Base-by-base conservation (phyloP, 2,329 filamentous ascomycete genomes). In the Colletotrichum godetiae region DNA sequence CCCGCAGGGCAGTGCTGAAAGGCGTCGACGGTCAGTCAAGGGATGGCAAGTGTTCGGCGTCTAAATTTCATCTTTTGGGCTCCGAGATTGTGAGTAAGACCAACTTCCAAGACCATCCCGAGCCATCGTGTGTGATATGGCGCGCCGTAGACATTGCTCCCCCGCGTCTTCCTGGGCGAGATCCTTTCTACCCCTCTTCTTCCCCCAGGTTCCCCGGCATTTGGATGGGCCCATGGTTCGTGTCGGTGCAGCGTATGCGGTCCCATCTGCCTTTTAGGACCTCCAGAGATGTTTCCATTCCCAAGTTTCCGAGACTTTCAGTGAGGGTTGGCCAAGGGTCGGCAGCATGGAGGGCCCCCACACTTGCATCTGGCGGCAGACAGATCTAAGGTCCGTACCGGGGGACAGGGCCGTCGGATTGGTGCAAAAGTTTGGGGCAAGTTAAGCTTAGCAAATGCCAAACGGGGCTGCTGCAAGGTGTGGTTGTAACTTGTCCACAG, bases 281-380 rank as follows among this genome's bases (percentile, higher is more conserved):
- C 27, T 65, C 46, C 65, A 13, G 31, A 55, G n/a, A 27, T 64
- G 55, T 52, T 58, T 64, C 58, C 46, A 59, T 69, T 64, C 46
- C 55, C 66, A 55, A 42, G 11, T 19, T 31, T 33, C 27, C 42
- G 57, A 68, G 46, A 31, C 58, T 31, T 58, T 52, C 11, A 33
- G 42, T 31, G 29, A 73, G 46, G 55, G 60, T 58, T 65, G 59
- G 66, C 70, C 31, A 60, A 63, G 27, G 35, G 35, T 63, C 64
- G 67, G 58, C 53, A 35, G 52, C 60, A 68, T 62, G 58, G 67
- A 27, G 56, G 22, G 60, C 61, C 71, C 70, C 71, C 71, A 73
- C 71, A 73, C 60, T 65, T 71, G 61, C 71, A 73, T 73, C 67
- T 70, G 22, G 61, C 71, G 71, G 71, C 67, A 71, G 67, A 71